Percentiles rank a stretch among this genome's conserved stretches.
Evolutionary conservation across 2,329 filamentous ascomycete species (phyloP).

Genomic region (Hypoxylon sp.): DNA sequence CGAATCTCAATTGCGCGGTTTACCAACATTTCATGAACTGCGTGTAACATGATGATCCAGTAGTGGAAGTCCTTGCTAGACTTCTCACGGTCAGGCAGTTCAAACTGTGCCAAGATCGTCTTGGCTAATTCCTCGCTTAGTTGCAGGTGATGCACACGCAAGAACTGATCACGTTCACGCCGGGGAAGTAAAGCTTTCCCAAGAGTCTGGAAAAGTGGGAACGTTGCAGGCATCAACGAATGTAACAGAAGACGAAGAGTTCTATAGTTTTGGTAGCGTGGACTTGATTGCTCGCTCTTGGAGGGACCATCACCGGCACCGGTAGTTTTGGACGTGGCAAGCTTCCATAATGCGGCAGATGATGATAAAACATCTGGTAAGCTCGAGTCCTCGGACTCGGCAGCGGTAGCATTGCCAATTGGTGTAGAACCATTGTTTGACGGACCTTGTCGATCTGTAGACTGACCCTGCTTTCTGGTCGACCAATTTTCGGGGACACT

Average conservation of each 20-base stretch:
- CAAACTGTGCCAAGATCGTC: slow-evolving; percentile 77
- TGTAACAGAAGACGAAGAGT: slow-evolving; percentile 82
- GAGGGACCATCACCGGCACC: slow-evolving; percentile 37
- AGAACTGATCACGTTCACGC: slow-evolving; percentile 76
- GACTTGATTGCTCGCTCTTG: slow-evolving; percentile 51
- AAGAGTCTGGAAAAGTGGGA: slow-evolving; percentile 86
- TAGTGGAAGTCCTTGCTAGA: slow-evolving; percentile 80
- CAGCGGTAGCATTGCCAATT: slow-evolving; percentile 26
- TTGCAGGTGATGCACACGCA: slow-evolving; percentile 67
- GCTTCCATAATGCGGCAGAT: slow-evolving; percentile 48
- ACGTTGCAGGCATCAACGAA: slow-evolving; percentile 83
- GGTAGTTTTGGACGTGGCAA: slow-evolving; percentile 41
- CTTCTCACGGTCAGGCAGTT: slow-evolving; percentile 61
- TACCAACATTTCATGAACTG: slow-evolving; percentile 82
- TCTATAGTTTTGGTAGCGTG: slow-evolving; percentile 79
- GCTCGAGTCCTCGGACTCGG: slow-evolving; percentile 50
- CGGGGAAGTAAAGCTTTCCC: slow-evolving; percentile 85
- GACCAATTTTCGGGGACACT: slow-evolving; percentile 80
- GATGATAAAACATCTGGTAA: slow-evolving; percentile 51
- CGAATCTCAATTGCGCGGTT: slow-evolving; percentile 68
- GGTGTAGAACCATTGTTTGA: slow-evolving; percentile 25
- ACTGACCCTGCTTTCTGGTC: slow-evolving; percentile 52
- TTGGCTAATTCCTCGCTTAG: slow-evolving; percentile 78
- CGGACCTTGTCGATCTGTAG: slow-evolving; percentile 38
- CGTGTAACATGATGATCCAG: slow-evolving; percentile 84